phyloP scores from a whole-genome alignment of 176 grass and related monocot species.

The Avena sativa region DNA sequence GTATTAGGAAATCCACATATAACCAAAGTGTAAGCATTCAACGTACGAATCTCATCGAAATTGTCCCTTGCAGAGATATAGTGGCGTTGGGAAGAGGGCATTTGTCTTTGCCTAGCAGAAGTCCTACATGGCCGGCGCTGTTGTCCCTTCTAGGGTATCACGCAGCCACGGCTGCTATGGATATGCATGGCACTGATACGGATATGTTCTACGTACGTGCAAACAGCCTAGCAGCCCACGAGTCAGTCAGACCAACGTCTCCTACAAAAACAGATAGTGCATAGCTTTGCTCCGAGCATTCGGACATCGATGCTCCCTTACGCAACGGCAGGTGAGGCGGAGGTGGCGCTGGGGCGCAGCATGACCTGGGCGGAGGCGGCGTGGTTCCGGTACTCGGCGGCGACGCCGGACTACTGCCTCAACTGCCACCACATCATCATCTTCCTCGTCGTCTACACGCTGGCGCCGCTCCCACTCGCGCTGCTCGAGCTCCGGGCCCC shows the following conservation, averaged over 20 bases:
- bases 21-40: too few relatives aligned
- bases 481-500: slow-evolving; percentile 51
- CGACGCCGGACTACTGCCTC: slow-evolving; percentile 40
- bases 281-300: background rate
- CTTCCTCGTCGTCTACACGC: slow-evolving; percentile 48
- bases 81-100: too few relatives aligned
- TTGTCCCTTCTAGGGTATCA: too few relatives aligned
- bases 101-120: too few relatives aligned
- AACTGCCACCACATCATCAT: slow-evolving; percentile 51
- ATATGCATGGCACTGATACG: too few relatives aligned
- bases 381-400: slow-evolving; percentile 59
- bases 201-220: too few relatives aligned
- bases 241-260: background rate
- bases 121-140: too few relatives aligned
- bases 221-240: background rate
- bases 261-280: background rate
- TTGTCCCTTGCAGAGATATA: too few relatives aligned
- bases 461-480: slow-evolving; percentile 55
- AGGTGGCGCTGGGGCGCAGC: slow-evolving; percentile 49
- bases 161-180: too few relatives aligned
- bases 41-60: too few relatives aligned
- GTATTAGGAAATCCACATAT: too few relatives aligned
- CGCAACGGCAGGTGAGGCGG: slow-evolving; percentile 38
- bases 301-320: slow-evolving; percentile 43
- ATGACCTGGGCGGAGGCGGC: slow-evolving; percentile 43